Percentiles rank a stretch among this genome's conserved stretches.
phyloP scores from a whole-genome alignment of 106 monocot species.

The Chionographis japonica region DNA sequence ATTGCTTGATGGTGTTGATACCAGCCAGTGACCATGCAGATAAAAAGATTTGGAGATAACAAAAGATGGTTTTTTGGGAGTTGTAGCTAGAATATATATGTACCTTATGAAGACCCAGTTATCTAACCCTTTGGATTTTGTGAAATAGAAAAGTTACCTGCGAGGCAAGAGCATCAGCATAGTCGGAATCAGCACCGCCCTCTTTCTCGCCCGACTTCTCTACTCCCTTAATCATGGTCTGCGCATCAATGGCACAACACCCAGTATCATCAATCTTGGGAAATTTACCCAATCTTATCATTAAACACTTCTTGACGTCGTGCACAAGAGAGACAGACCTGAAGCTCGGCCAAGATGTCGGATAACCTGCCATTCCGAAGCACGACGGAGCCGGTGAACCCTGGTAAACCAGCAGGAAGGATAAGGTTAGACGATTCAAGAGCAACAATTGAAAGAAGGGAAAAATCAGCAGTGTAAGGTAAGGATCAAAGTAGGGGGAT shows the following conservation, averaged over 20 bases:
- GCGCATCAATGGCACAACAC: background rate
- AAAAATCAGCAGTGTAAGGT: background rate
- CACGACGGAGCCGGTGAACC: conserved; percentile 53
- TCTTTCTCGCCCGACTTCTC: conserved; percentile 31
- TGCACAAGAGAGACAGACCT: conserved; percentile 28
- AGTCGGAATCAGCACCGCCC: conserved; percentile 7
- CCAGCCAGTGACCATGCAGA: no score
- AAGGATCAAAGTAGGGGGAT: background rate
- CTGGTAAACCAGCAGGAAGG: conserved; percentile 16
- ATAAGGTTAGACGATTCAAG: conserved; percentile 1
- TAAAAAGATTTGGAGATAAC: no score
- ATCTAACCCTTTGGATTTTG: no score
- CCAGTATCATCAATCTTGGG: background rate
- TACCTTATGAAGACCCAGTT: no score
- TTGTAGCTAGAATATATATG: no score
- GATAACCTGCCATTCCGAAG: conserved; percentile 59
- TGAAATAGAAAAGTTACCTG: conserved; percentile 17
- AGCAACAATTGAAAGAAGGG: background rate
- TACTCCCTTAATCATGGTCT: conserved; percentile 26
- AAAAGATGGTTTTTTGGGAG: no score
- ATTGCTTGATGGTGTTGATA: no score
- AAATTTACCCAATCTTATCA: background rate
- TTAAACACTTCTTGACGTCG: background rate
- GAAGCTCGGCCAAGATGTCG: conserved; percentile 65
- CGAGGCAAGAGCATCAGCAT: conserved; percentile 10